These are phyloP conservation scores for Cajanus cajan DNA, from an alignment of 306 rosid species.

Conservation along the genomic window DNA sequence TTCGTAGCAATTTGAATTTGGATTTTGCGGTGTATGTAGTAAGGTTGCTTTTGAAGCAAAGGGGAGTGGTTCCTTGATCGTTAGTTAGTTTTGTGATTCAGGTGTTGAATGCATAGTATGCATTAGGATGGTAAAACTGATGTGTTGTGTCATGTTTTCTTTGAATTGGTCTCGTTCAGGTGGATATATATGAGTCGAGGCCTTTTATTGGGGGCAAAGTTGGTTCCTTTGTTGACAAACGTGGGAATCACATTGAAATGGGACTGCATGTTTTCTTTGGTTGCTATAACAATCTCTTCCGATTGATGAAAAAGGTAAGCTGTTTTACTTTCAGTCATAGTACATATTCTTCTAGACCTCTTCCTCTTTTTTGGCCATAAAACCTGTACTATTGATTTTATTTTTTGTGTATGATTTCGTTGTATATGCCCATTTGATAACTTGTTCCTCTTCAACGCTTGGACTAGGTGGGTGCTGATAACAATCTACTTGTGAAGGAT, in stretches of 20 bases:
- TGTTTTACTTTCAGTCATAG: conserved; percentile 15
- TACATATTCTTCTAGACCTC: not conserved
- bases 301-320: conserved; percentile 91
- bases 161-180: conserved; percentile 49
- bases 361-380: not conserved
- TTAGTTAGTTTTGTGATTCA: not conserved
- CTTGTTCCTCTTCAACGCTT: conserved; percentile 23
- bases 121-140: not conserved
- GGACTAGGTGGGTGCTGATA: conserved; percentile 80
- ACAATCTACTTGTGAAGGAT: conserved; percentile 92
- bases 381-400: not conserved
- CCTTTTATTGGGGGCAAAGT: conserved; percentile 95
- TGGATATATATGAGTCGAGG: conserved; percentile 92
- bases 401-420: not conserved
- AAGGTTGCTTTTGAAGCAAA: not conserved
- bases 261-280: conserved; percentile 98
- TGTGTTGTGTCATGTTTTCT: conserved; percentile 18
- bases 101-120: conserved; percentile 27
- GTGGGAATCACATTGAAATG: conserved; percentile 97
- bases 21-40: not conserved
- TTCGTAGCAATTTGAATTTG: conserved; percentile 13
- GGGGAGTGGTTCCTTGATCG: not conserved
- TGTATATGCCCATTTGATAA: not conserved
- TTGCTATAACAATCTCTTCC: conserved; percentile 95
- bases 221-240: conserved; percentile 89